A percentile compares a stretch with the other conserved stretches of the same genome.
These are phyloP conservation scores for Syncephalastrum sp. DNA, from an alignment of 371 early-diverging fungal species.

Conservation along the genomic window DNA sequence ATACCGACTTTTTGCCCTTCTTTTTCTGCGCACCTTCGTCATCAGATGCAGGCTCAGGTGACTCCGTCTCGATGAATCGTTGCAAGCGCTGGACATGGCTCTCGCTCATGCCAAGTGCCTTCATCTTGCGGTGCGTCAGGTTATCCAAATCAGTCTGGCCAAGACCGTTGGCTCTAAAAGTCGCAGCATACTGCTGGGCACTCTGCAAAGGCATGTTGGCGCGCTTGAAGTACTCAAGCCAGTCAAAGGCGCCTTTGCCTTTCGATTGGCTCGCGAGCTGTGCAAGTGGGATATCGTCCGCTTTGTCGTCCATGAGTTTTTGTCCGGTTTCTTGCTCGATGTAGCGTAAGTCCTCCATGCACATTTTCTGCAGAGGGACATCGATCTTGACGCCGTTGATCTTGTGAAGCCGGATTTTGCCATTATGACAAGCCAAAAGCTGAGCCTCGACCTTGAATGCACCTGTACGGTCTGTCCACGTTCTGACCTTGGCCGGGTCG, in stretches of 20 bases:
- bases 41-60: slow-evolving; percentile 39
- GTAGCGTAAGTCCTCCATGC: slow-evolving; percentile 69
- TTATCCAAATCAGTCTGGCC: slow-evolving; percentile 71
- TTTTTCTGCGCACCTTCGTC: slow-evolving; percentile 26
- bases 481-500: slow-evolving; percentile 67
- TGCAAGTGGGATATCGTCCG: slow-evolving; percentile 51
- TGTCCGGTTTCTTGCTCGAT: slow-evolving; percentile 59
- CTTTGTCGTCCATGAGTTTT: slow-evolving; percentile 43
- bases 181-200: slow-evolving; percentile 72
- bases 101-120: slow-evolving; percentile 76
- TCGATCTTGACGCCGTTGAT: slow-evolving; percentile 92
- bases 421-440: slow-evolving; percentile 71
- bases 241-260: slow-evolving; percentile 64
- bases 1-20: slow-evolving; percentile 39
- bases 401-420: slow-evolving; percentile 89
- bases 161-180: slow-evolving; percentile 79
- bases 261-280: slow-evolving; percentile 26
- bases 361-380: slow-evolving; percentile 89
- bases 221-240: slow-evolving; percentile 86
- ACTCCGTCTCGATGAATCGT: slow-evolving; percentile 51
- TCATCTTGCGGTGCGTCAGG: slow-evolving; percentile 70
- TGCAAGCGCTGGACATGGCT: slow-evolving; percentile 81
- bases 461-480: slow-evolving; percentile 93
- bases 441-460: slow-evolving; percentile 91
- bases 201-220: slow-evolving; percentile 73